Evolutionary conservation across 2,329 filamentous ascomycete genomes (phyloP).

Genomic region (Botrytis hyacinthi): DNA sequence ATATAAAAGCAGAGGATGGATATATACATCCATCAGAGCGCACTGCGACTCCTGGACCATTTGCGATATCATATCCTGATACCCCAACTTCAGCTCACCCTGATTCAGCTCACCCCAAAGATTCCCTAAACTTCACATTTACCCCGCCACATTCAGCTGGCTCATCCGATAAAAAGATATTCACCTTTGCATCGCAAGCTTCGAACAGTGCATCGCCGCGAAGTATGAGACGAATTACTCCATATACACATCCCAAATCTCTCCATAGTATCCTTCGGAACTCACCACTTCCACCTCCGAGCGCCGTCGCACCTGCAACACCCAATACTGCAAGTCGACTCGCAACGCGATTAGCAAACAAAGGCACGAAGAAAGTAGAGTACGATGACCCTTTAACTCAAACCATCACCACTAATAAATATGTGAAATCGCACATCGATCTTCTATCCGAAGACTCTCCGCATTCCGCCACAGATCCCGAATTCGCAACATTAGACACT

Average conservation of each 20-base stretch:
- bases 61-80: constrained; percentile 37
- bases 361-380: constrained; percentile 49
- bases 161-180: constrained; percentile 28
- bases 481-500: constrained; percentile 41
- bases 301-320: constrained; percentile 48
- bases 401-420: constrained; percentile 62
- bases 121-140: constrained; percentile 33
- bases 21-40: constrained; percentile 34
- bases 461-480: constrained; percentile 31
- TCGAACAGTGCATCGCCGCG: constrained; percentile 39
- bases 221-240: constrained; percentile 43
- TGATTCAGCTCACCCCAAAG: constrained; percentile 25
- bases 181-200: constrained; percentile 33
- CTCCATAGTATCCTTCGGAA: constrained; percentile 66
- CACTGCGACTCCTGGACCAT: constrained; percentile 38
- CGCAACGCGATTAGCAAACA: constrained; percentile 54
- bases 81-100: constrained; percentile 36
- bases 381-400: constrained; percentile 63
- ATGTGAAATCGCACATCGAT: constrained; percentile 62
- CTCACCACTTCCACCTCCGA: constrained; percentile 58
- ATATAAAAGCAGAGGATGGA: constrained; percentile 25
- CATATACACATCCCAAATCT: constrained; percentile 57
- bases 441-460: constrained; percentile 54
- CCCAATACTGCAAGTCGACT: constrained; percentile 54
- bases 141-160: constrained; percentile 39